Conservation (phyloP, 1,284 basidiomycete genomes). For the Stygiomarasmius scandens region DNA sequence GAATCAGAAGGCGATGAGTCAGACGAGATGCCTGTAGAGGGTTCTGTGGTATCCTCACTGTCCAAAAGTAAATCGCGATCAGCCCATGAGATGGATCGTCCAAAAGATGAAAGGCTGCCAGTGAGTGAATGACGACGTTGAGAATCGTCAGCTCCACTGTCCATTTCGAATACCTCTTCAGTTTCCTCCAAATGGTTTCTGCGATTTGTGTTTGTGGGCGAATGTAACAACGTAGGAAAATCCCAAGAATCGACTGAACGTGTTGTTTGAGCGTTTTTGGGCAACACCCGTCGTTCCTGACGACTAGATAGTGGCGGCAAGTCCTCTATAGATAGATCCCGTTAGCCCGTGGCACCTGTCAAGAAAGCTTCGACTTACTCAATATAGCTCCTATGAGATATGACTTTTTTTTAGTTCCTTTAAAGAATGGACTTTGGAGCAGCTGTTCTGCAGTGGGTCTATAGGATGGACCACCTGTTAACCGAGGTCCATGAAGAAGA, state of each 20-base stretch:
- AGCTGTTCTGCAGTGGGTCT: slow-evolving; percentile 80
- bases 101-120: background rate
- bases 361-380: slow-evolving; percentile 38
- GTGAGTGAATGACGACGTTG: background rate
- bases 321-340: slow-evolving; percentile 38
- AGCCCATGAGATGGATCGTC: background rate
- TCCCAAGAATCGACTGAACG: slow-evolving; percentile 70
- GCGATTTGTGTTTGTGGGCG: slow-evolving; percentile 31
- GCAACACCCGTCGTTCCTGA: slow-evolving; percentile 63
- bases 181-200: slow-evolving; percentile 26
- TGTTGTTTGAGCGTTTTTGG: slow-evolving; percentile 38
- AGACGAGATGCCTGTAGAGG: background rate
- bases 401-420: slow-evolving; percentile 70
- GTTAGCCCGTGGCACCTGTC: background rate
- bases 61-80: background rate
- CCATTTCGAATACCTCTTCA: slow-evolving; percentile 4
- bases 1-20: background rate
- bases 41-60: background rate
- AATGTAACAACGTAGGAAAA: slow-evolving; percentile 50
- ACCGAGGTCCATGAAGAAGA: background rate
- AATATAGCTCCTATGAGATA: slow-evolving; percentile 78
- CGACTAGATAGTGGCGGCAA: slow-evolving; percentile 71
- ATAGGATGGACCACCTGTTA: background rate
- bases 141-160: background rate
- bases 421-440: slow-evolving; percentile 83